Conservation (phyloP, 805 yeast species). For the Candida orba region DNA sequence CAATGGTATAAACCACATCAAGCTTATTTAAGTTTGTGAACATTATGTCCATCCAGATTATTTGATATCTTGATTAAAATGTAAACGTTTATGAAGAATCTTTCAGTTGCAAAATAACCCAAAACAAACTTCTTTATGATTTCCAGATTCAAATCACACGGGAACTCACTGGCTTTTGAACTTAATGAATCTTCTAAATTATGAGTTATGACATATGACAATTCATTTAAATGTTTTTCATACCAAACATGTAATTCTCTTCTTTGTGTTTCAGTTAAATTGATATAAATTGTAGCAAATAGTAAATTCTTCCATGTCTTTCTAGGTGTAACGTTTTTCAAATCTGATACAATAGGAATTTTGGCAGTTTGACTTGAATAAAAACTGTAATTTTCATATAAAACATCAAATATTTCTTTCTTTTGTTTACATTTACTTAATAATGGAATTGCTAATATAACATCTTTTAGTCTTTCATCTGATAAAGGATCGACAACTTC, state of each 20-base stretch:
- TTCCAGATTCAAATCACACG: neutral
- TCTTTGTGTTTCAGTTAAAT: neutral
- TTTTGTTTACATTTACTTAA: neutral
- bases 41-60: neutral
- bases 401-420: neutral
- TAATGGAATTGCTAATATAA: slow-evolving; percentile 1
- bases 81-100: slow-evolving; percentile 2
- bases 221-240: neutral
- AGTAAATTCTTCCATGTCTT: slow-evolving; percentile 3
- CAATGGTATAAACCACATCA: too few species aligned
- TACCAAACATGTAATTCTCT: slow-evolving; percentile 1
- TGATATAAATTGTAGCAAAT: neutral
- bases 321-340: neutral
- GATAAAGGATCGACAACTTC: slow-evolving; percentile 1
- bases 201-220: neutral
- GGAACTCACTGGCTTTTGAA: neutral
- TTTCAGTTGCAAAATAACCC: slow-evolving; percentile 3
- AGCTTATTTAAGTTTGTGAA: too few species aligned
- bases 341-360: neutral
- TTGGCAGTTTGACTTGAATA: neutral
- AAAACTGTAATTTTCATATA: neutral
- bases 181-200: neutral
- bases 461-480: slow-evolving; percentile 2
- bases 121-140: neutral
- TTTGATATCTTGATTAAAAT: neutral